Percentiles rank a stretch among this genome's conserved stretches.
These are phyloP conservation scores for Trichophaea hybrida DNA, from an alignment of 2,329 filamentous ascomycete genomes.

Conservation along the genomic window DNA sequence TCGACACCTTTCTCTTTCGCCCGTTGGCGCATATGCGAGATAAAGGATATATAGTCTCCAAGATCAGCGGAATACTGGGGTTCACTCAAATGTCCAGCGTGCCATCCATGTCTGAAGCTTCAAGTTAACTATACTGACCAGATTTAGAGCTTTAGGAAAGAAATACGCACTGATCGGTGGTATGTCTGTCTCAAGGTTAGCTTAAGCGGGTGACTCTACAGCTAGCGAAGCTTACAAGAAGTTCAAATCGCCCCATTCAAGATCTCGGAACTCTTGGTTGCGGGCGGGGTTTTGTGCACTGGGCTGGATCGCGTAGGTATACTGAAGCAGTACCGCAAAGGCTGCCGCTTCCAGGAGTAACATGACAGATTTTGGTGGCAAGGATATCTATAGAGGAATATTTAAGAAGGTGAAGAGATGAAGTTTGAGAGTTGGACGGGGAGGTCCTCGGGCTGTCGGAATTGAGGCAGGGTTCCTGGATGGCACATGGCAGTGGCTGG, in stretches of 20 bases:
- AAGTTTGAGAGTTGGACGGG: no score
- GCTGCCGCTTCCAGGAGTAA: neutral
- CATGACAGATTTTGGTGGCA: neutral
- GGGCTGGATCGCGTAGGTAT: slow-evolving; percentile 51
- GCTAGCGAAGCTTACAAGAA: slow-evolving; percentile 42
- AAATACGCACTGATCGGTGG: slow-evolving; percentile 42
- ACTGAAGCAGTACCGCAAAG: slow-evolving; percentile 4
- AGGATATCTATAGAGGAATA: no score
- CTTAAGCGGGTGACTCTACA: neutral
- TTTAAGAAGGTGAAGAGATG: no score
- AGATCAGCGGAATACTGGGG: slow-evolving; percentile 89
- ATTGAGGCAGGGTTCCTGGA: no score
- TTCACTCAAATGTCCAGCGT: slow-evolving; percentile 85
- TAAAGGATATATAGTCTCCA: slow-evolving; percentile 95
- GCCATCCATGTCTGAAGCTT: slow-evolving; percentile 75
- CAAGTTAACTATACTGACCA: slow-evolving; percentile 6
- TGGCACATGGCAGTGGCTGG: no score
- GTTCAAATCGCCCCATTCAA: slow-evolving; percentile 89
- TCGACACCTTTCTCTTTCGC: slow-evolving; percentile 69
- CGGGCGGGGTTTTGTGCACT: slow-evolving; percentile 61
- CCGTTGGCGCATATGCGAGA: slow-evolving; percentile 61
- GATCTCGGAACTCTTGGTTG: slow-evolving; percentile 68
- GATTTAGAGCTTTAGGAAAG: neutral
- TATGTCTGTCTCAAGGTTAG: slow-evolving; percentile 39
- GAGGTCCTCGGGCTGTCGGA: no score